Conservation (phyloP, 306 rosid genomes). For the Echinosophora koreensis region DNA sequence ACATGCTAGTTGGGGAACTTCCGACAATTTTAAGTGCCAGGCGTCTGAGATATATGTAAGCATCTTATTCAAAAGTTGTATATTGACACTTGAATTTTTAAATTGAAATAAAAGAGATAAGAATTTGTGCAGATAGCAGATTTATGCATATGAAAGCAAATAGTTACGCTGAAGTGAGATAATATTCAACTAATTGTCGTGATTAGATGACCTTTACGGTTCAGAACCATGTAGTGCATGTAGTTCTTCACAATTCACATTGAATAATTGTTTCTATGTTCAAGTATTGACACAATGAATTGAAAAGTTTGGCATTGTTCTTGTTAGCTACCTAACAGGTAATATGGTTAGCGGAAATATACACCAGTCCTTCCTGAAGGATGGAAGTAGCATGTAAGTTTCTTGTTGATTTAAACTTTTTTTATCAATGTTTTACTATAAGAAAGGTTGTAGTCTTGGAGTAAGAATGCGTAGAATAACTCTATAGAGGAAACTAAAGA, state of each 20-base stretch:
- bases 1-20: constrained; percentile 71
- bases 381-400: constrained; percentile 77
- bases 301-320: constrained; percentile 44
- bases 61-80: constrained; percentile 27
- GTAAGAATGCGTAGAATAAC: not conserved
- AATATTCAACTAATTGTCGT: not conserved
- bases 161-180: constrained; percentile 5
- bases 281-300: constrained; percentile 17
- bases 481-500: not conserved
- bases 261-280: constrained; percentile 20
- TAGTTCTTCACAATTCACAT: constrained; percentile 7
- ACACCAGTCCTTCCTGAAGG: constrained; percentile 64
- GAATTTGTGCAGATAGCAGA: not conserved
- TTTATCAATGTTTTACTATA: not conserved
- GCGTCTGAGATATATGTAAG: constrained; percentile 72
- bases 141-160: constrained; percentile 5
- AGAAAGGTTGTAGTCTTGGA: not conserved
- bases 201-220: constrained; percentile 24
- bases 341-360: constrained; percentile 71
- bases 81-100: constrained; percentile 18
- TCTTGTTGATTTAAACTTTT: constrained; percentile 23
- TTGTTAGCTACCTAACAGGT: constrained; percentile 72
- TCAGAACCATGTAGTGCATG: not conserved
- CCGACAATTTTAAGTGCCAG: constrained; percentile 51
- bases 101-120: constrained; percentile 2